Evolutionary conservation across 306 rosid genomes (phyloP), one percentile per base, ranked within the genome.

Genomic region (Lablab purpureus): DNA sequence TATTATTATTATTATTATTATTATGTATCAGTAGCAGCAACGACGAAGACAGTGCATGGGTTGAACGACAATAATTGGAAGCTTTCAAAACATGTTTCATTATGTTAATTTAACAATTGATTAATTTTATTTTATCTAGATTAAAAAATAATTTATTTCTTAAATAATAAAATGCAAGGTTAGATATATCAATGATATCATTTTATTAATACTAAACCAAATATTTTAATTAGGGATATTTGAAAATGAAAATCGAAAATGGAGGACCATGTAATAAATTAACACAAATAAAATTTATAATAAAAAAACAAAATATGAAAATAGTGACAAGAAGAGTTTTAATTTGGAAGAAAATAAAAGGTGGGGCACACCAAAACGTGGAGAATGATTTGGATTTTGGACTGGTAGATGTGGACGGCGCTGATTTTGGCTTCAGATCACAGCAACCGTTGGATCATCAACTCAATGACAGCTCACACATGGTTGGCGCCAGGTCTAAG

Each of bases 391-490:
- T 19, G 79, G 74, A 51, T 47, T 71, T 82, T 77, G 85, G 83
- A 19, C 13, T 37, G 28, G n/a, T n/a, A n/a, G n/a, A 4, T 64
- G 23, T 62, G 30, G 47, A 91, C 88, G 89, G 83, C 23, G 19
- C 17, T 1, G 82, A 84, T 85, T 71, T 41, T 11, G 18, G 2
- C 1, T 3, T 25, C 19, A 0, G 9, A 79, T 58, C 6, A 12
- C n/a, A 11, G 43, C 11, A 8, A 27, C 87, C 87, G 84, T 82
- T 4, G 18, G 92, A 84, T 87, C 67, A 25, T 71, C 78, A 76
- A 90, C 87, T 80, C 85, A 81, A 69, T 82, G 87, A 90, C 94
- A 92, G 92, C 91, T 92, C 94, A 94, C 78, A 76, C 81, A 67
- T 68, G 51, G 89, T 87, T 50, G 90, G 79, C 82, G 85, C 87